A percentile compares a stretch with the other conserved stretches of the same genome.
Evolutionary conservation across 495 filamentous ascomycete species (phyloP).

Genomic region (Evernia prunastri): DNA sequence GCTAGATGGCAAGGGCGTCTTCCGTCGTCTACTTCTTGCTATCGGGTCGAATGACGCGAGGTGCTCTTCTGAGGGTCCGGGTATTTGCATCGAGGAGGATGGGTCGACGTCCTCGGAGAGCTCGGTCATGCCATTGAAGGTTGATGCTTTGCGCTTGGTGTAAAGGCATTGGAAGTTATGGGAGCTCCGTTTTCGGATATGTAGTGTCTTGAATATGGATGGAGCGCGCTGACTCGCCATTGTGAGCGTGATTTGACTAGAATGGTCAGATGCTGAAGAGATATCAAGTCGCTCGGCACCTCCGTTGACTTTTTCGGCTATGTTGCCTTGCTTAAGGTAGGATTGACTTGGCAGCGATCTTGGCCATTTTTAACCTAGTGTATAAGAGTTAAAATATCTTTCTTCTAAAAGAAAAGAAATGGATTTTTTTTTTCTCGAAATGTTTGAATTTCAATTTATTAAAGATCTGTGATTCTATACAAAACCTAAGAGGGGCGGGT

Average conservation of each 20-base stretch:
- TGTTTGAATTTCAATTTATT: too few relatives aligned
- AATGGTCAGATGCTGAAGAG: neutral
- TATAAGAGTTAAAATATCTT: too few relatives aligned
- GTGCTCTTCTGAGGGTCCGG: slow-evolving; percentile 31
- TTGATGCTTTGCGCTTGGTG: slow-evolving; percentile 21
- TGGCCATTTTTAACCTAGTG: too few relatives aligned
- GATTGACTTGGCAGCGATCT: too few relatives aligned
- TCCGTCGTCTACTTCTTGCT: slow-evolving; percentile 44
- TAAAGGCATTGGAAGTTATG: slow-evolving; percentile 13
- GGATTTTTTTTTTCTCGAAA: too few relatives aligned
- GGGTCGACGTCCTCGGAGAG: slow-evolving; percentile 36
- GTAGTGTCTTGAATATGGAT: neutral
- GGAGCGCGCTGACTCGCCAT: slow-evolving; percentile 14
- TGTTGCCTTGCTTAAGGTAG: too few relatives aligned
- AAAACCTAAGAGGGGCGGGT: too few relatives aligned
- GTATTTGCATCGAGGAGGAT: slow-evolving; percentile 36
- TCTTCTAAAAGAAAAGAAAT: too few relatives aligned
- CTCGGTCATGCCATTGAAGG: slow-evolving; percentile 25
- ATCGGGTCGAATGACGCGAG: slow-evolving; percentile 52
- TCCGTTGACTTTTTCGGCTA: neutral
- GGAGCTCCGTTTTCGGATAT: neutral
- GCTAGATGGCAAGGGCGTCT: slow-evolving; percentile 56
- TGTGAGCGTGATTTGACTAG: neutral
- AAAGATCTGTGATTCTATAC: too few relatives aligned
- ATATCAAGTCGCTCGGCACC: neutral